Base-by-base conservation (phyloP, 768 basidiomycete genomes). In the Leucocoprinus sp. region DNA sequence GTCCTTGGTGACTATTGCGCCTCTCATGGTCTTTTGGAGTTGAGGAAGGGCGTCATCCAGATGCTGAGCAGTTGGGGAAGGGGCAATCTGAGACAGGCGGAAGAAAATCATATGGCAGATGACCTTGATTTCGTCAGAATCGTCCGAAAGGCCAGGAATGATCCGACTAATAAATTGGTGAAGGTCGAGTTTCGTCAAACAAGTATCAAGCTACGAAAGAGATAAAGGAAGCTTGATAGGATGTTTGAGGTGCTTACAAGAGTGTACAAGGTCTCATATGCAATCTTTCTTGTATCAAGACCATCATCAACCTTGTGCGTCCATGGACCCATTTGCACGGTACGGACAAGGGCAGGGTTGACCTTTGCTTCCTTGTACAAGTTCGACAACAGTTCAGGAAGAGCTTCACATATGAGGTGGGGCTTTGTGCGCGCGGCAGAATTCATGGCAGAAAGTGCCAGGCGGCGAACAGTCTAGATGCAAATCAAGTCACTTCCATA, bases 241-340 rank as follows among this genome's bases (percentile, higher is more conserved):
- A 47, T 15, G 12, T 12, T 23, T 9, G 1, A 28, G 26, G 19
- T n/a, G 63, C 84, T 54, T 55, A 93, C 91, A 54, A 98, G 64
- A 15, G 93, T 96, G 60, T 96, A 93, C 71, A 97, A 89, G 1
- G 93, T 92, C 64, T 99, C 96, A 63, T 89, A 98, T 2, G 96
- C 95, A 0, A 90, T 93, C 72, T 97, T 98, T 48, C 96, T 81
- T 17, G 93, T 83, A 52, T 98, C 95, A 31, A 98, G 72, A 38
- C 96, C 96, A 52, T 98, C 93, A 55, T 99, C 96, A 42, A 96
- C 90, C 60, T 88, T 92, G 65, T 95, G 91, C 21, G 84, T 88
- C 92, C 92, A 96, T 2, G 93, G 92, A 17, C 93, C 92, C 93
- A 96, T 96, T 58, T 92, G 89, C 9, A 96, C 92, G 1, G 86